A percentile compares a stretch with the other conserved stretches of the same genome.
phyloP scores from a whole-genome alignment of 1,284 basidiomycete genomes.

The Pholiota adiposa region DNA sequence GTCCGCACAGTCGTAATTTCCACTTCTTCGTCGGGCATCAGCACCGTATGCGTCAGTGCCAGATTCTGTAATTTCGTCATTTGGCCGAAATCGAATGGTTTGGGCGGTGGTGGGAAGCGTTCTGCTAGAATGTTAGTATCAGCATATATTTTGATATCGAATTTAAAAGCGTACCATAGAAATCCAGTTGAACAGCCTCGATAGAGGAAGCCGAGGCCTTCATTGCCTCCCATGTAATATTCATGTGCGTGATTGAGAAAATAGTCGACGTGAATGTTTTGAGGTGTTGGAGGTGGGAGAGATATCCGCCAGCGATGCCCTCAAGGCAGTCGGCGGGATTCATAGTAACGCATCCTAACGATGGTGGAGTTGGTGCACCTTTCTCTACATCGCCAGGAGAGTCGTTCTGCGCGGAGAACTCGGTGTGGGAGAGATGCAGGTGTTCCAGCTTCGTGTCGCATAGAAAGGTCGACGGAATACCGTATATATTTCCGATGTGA shows the following conservation, averaged over 20 bases:
- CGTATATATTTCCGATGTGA: slow-evolving; percentile 9
- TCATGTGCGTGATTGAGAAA: slow-evolving; percentile 4
- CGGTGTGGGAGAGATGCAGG: slow-evolving; percentile 7
- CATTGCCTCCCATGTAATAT: slow-evolving; percentile 9
- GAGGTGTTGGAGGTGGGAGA: slow-evolving; percentile 6
- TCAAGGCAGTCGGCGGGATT: slow-evolving; percentile 9
- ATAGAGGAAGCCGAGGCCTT: slow-evolving; percentile 9
- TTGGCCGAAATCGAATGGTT: slow-evolving; percentile 8
- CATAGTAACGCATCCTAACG: slow-evolving; percentile 13
- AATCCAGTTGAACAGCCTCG: slow-evolving; percentile 12
- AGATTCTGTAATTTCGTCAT: slow-evolving; percentile 5
- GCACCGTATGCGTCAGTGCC: slow-evolving; percentile 8
- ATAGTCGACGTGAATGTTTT: slow-evolving; percentile 10
- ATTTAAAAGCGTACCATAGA: slow-evolving; percentile 3
- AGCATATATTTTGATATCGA: not conserved
- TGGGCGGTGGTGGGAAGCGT: slow-evolving; percentile 3
- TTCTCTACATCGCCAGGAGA: not conserved
- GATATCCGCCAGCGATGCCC: slow-evolving; percentile 6
- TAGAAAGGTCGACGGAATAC: slow-evolving; percentile 7
- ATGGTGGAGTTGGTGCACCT: not conserved
- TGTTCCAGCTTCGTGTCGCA: slow-evolving; percentile 8
- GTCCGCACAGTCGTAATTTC: slow-evolving; percentile 3
- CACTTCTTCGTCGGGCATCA: slow-evolving; percentile 9
- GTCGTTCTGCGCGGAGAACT: not conserved
- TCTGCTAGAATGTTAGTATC: not conserved